Evolutionary conservation across 2,329 filamentous ascomycete genomes (phyloP), one percentile per base, ranked within the genome.

Genomic region (Fusarium acutatum): DNA sequence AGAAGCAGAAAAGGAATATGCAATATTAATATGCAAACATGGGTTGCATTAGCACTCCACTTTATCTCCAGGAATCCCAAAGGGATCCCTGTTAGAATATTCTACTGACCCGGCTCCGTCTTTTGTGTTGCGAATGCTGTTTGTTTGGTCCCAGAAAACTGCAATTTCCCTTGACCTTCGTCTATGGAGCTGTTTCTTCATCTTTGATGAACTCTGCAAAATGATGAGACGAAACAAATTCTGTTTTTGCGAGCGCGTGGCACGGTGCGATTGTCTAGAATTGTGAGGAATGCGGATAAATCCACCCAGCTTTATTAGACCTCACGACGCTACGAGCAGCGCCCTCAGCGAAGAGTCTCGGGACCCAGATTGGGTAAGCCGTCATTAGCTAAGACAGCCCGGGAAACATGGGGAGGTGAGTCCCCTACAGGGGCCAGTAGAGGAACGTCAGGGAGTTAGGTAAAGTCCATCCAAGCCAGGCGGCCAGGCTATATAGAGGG

Each of bases 301-400:
- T 71, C 58, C 64, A 41, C 63, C 69, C 73, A 71, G 69, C 74
- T 43, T 65, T 68, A 32, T 47, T 65, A 70, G 53, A 70, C 53
- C 65, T 68, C 46, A 54, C 57, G 43, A 59, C 62, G 62, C 69
- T 60, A 67, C 50, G 71, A 72, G 75, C 75, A 75, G 75, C 75
- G 74, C 75, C 75, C 74, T 77, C 72, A 77, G 68, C 68, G 44
- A 72, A 56, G 66, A 75, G 73, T 57, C 72, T 73, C 60, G 58
- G 40, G 60, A 35, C 61, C 60, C 62, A 69, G 67, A 53, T 62
- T 69, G 57, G 52, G 35, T 46, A 59, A 49, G 67, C 59, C 62
- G 61, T 73, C 58, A 63, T 65, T 57, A 67, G 54, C 64, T 70
- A 58, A 68, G 44, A 64, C 49, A 56, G 46, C 60, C 62, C 40